Evolutionary conservation across 768 basidiomycete species (phyloP), one percentile per base, ranked within the genome.

Genomic region (Naganishia vishniacii): DNA sequence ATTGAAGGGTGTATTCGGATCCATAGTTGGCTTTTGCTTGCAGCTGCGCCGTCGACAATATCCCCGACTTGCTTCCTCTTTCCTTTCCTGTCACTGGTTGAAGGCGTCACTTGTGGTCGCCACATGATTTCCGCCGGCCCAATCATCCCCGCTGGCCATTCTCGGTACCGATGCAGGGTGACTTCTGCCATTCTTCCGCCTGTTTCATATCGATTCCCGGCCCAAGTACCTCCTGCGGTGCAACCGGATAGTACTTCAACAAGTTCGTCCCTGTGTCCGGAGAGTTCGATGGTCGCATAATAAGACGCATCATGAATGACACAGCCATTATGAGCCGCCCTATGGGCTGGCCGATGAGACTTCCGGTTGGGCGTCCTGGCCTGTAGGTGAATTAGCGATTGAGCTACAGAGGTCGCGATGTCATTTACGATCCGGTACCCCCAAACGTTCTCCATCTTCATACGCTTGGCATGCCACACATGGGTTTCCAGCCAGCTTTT

Each of bases 401-500:
- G 31, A n/a, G 23, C 6, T 11, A 4, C 12, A 16, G 8, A 13
- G 11, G 34, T 4, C 32, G 16, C 20, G 7, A 23, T 16, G 25
- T n/a, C 11, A 56, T 34, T 32, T 25, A 56, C 53, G 88, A 99
- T 80, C 69, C 90, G 82, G 74, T 90, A 91, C 0, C 90, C 91
- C 92, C 92, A 98, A 76, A 89, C 81, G 67, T 85, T 86, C 69
- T 86, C 83, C 94, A 98, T 97, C 66, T 87, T 85, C 86, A 94
- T 94, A 6, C 95, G 84, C 77, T 97, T 98, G 0, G 92, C 89
- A 71, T 97, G 94, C 91, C 92, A 98, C 20, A 98, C 78, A 75
- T 99, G 95, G 5, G 92, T 94, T 73, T 94, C 91, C 0, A 99
- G 84, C 94, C 94, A 98, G 13, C 82, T 80, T 75, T 97, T 97